Evolutionary conservation across 345 rosid species (phyloP), one percentile per base, ranked within the genome.

Genomic region (Eucalyptus brandiana): DNA sequence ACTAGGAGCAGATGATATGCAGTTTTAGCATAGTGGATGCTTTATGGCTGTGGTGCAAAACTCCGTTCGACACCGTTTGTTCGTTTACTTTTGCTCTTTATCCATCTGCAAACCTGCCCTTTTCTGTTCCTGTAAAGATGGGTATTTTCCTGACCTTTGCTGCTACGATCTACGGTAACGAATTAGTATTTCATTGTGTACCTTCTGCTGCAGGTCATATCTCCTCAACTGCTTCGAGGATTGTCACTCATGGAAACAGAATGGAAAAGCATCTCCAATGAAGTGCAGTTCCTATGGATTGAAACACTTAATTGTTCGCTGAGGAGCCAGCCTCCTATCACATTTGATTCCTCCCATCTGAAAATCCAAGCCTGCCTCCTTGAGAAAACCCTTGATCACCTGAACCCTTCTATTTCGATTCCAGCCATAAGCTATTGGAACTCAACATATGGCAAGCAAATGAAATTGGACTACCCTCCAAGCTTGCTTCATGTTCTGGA

Each of bases 401-500:
- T 89, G 34, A 89, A 91, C 65, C 67, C 91, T 50, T 86, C 93
- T 88, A 93, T 94, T 60, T 89, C 94, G 6, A 91, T 90, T 28
- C 90, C 90, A 40, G 92, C 95, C 89, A 87, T 91, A 8, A 28
- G 72, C 69, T 95, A 91, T 88, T 95, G 94, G 96, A 94, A 95
- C 90, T 91, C 92, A 34, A 92, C 95, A 7, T 94, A 92, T 23
- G 94, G 95, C 4, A 69, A 89, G 88, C 93, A 91, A 90, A 88
- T 72, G 50, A 90, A 91, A 40, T 89, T 94, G 90, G 92, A 93
- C 42, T 94, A 93, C 91, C 97, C 96, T 56, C 87, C 85, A 86
- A 92, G 89, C 51, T 80, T 95, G 89, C 93, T 94, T 87, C 91
- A 62, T 89, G 91, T 94, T 89, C 90, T 93, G 53, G 91, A 94